Conservation (phyloP, 768 basidiomycete genomes). For the Rhizopogon vulgaris region DNA sequence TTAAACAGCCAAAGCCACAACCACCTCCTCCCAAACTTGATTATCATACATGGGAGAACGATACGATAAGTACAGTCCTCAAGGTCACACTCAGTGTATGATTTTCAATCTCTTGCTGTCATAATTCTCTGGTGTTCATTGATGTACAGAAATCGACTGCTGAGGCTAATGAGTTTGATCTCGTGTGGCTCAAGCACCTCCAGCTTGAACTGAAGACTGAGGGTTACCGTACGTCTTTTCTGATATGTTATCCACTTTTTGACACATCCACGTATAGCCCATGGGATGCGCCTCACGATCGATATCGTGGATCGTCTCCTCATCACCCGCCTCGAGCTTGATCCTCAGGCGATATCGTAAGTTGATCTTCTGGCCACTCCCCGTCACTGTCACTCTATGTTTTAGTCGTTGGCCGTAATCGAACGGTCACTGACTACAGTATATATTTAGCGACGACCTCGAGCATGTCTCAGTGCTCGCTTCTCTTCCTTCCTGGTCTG, state of each 20-base stretch:
- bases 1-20: slow-evolving; percentile 36
- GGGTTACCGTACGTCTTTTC: slow-evolving; percentile 32
- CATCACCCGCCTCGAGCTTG: slow-evolving; percentile 78
- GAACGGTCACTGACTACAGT: slow-evolving; percentile 4
- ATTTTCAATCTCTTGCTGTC: slow-evolving; percentile 6
- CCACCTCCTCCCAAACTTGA: slow-evolving; percentile 38
- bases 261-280: slow-evolving; percentile 17
- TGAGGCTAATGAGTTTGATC: slow-evolving; percentile 54
- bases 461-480: slow-evolving; percentile 70
- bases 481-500: slow-evolving; percentile 69
- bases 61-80: slow-evolving; percentile 60
- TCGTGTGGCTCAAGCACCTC: slow-evolving; percentile 81
- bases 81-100: slow-evolving; percentile 77
- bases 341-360: slow-evolving; percentile 66
- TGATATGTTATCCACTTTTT: not conserved
- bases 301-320: slow-evolving; percentile 73
- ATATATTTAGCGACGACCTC: slow-evolving; percentile 53
- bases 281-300: slow-evolving; percentile 39
- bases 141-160: slow-evolving; percentile 47
- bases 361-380: slow-evolving; percentile 26
- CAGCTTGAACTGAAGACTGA: slow-evolving; percentile 64
- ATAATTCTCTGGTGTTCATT: slow-evolving; percentile 6
- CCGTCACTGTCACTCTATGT: not conserved
- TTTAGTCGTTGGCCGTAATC: not conserved
- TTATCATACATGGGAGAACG: slow-evolving; percentile 66